A percentile compares a stretch with the other conserved stretches of the same genome.
Conservation (phyloP, 1,139 yeast genomes). For the Zhuliangozyma blackwelliae region DNA sequence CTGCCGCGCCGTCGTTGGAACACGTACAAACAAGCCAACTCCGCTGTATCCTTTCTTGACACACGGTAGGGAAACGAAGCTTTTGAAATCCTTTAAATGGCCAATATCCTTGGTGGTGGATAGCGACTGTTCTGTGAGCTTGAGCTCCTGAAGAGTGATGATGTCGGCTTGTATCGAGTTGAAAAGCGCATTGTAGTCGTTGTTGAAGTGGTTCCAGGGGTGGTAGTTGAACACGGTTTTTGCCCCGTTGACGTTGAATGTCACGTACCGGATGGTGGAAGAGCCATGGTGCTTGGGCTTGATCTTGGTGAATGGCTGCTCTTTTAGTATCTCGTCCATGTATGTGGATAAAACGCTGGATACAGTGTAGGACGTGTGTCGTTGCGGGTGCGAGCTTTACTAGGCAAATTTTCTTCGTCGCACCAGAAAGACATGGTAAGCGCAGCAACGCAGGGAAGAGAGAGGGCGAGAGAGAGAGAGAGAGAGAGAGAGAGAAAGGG, state of each 20-base stretch:
- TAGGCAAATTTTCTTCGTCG: too few relatives aligned
- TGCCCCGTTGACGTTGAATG: constrained; percentile 85
- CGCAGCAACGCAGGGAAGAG: too few relatives aligned
- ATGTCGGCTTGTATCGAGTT: constrained; percentile 63
- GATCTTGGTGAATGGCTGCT: constrained; percentile 12
- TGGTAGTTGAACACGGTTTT: constrained; percentile 75
- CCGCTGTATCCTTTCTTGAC: constrained; percentile 83
- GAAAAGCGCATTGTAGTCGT: constrained; percentile 49
- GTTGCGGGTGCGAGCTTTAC: too few relatives aligned
- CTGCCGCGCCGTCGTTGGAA: constrained; percentile 40
- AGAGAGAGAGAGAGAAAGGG: too few relatives aligned
- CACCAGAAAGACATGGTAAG: too few relatives aligned
- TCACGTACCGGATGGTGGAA: constrained; percentile 40
- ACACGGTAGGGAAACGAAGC: constrained; percentile 68
- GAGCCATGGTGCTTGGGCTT: constrained; percentile 4
- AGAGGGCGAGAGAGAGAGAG: too few relatives aligned
- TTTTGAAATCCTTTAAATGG: constrained; percentile 50
- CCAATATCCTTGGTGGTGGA: constrained; percentile 44
- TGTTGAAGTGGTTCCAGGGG: constrained; percentile 66
- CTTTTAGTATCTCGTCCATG: background rate
- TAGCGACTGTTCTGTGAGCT: constrained; percentile 53
- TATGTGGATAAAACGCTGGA: too few relatives aligned
- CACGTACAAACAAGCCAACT: constrained; percentile 76
- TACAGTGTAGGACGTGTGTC: too few relatives aligned
- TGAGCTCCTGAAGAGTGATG: constrained; percentile 80